Conservation (phyloP, 108 stramenopile genomes). For the Cyclotella cryptica region DNA sequence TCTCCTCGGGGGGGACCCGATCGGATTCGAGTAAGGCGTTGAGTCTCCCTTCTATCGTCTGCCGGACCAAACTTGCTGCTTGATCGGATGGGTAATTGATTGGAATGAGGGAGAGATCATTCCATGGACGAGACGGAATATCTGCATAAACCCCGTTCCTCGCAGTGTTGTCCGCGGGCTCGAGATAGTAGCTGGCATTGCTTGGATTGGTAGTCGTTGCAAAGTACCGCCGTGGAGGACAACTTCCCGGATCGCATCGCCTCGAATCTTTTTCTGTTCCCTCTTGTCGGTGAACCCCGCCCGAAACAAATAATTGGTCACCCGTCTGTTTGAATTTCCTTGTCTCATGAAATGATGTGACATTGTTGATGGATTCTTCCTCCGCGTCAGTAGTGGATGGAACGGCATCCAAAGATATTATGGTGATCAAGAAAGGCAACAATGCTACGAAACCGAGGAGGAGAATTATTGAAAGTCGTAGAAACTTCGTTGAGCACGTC, state of each 20-base stretch:
- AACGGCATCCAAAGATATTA: not conserved
- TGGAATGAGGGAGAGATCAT: conserved; percentile 34
- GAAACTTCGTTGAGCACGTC: not conserved
- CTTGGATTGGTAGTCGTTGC: conserved; percentile 27
- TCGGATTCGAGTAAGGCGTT: conserved; percentile 43
- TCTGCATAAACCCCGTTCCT: conserved; percentile 22
- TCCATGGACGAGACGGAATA: conserved; percentile 47
- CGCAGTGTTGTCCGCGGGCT: conserved; percentile 40
- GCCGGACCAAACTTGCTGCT: conserved; percentile 10
- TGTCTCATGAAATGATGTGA: not conserved
- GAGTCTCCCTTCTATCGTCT: conserved; percentile 38
- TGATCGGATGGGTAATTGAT: conserved; percentile 23
- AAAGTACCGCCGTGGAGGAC: conserved; percentile 45
- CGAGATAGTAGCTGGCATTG: conserved; percentile 31
- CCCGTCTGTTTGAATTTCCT: not conserved
- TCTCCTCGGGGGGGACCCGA: not conserved
- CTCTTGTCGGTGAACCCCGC: not conserved
- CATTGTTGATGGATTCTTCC: not conserved
- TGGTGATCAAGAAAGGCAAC: conserved; percentile 20
- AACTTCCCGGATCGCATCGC: conserved; percentile 27
- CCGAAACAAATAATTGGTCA: not conserved
- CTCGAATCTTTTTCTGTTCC: conserved; percentile 9
- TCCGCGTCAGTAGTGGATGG: not conserved
- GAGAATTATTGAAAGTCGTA: not conserved
- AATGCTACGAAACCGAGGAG: conserved; percentile 3